Conservation (phyloP, 2,329 filamentous ascomycete species). For the Pyrenophora teres region DNA sequence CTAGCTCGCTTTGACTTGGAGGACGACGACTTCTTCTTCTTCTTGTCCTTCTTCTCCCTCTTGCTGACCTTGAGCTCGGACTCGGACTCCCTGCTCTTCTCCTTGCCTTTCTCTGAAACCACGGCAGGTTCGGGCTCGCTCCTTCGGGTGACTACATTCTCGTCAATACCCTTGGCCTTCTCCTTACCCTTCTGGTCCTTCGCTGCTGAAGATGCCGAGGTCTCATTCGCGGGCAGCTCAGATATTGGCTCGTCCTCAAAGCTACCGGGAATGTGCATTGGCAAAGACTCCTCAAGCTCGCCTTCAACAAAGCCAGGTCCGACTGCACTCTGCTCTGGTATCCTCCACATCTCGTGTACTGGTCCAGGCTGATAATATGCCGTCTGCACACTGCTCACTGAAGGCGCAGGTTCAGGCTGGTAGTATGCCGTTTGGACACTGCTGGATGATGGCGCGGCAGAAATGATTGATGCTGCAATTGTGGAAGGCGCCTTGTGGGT, state of each 20-base stretch:
- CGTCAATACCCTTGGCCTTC: slow-evolving; percentile 30
- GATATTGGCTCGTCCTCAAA: slow-evolving; percentile 54
- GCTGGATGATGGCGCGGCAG: slow-evolving; percentile 24
- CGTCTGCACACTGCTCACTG: slow-evolving; percentile 25
- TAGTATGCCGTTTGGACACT: slow-evolving; percentile 1
- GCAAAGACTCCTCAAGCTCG: slow-evolving; percentile 60
- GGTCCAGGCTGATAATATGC: slow-evolving; percentile 52
- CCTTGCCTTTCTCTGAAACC: slow-evolving; percentile 16
- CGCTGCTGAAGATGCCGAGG: slow-evolving; percentile 18
- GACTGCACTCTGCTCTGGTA: slow-evolving; percentile 17
- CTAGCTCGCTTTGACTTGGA: slow-evolving; percentile 39
- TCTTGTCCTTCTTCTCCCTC: slow-evolving; percentile 21
- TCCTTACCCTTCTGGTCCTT: slow-evolving; percentile 38
- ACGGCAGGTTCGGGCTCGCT: slow-evolving; percentile 12
- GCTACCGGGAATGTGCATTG: slow-evolving; percentile 64
- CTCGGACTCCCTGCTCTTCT: slow-evolving; percentile 11
- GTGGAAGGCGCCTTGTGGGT: slow-evolving; percentile 29
- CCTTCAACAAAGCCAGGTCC: slow-evolving; percentile 45
- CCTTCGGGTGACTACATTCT: slow-evolving; percentile 22
- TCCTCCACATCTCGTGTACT: slow-evolving; percentile 43
- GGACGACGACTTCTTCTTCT: slow-evolving; percentile 36
- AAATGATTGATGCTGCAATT: slow-evolving; percentile 24
- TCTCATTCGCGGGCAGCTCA: slow-evolving; percentile 25
- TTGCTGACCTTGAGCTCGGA: slow-evolving; percentile 44
- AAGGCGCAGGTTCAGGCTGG: slow-evolving; percentile 16